Percentiles rank a stretch among this genome's conserved stretches.
phyloP scores from a whole-genome alignment of 2,329 filamentous ascomycete genomes.

The Passalora sequoiae region DNA sequence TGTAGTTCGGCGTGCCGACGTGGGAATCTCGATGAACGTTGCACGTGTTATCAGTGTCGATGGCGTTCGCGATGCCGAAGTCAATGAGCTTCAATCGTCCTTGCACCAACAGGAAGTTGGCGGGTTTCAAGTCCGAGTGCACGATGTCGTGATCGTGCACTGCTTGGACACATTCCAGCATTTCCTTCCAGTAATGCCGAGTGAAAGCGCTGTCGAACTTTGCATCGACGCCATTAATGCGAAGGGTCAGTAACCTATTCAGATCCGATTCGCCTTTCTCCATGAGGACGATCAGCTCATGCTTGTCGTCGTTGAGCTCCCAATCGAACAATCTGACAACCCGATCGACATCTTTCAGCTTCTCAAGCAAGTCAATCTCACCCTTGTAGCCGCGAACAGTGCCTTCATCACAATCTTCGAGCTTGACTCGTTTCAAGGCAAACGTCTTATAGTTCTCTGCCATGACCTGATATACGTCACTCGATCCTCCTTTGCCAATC shows the following conservation, averaged over 20 bases:
- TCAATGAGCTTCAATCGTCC: constrained; percentile 93
- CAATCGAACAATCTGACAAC: constrained; percentile 89
- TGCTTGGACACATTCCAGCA: constrained; percentile 89
- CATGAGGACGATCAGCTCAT: constrained; percentile 87
- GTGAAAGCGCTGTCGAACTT: constrained; percentile 84
- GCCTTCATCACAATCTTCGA: constrained; percentile 81
- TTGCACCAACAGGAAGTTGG: constrained; percentile 90
- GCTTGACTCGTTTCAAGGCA: constrained; percentile 84
- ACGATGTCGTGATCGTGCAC: constrained; percentile 90
- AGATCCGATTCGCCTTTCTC: constrained; percentile 94
- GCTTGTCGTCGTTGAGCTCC: constrained; percentile 84
- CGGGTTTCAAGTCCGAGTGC: constrained; percentile 93
- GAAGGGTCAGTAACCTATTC: constrained; percentile 71
- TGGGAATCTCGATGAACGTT: constrained; percentile 96
- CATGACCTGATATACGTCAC: constrained; percentile 92
- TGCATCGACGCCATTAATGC: constrained; percentile 63
- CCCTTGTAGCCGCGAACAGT: constrained; percentile 86
- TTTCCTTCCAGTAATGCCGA: constrained; percentile 98
- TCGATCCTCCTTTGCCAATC: constrained; percentile 86
- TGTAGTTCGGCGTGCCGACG: constrained; percentile 95
- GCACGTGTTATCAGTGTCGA: constrained; percentile 89
- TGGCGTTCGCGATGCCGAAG: constrained; percentile 96
- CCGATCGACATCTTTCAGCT: constrained; percentile 75
- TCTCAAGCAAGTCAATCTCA: constrained; percentile 85
- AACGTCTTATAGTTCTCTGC: constrained; percentile 96